Evolutionary conservation across 192 early-diverging fungal genomes (phyloP).

Genomic region (Obelidium mucronatum): DNA sequence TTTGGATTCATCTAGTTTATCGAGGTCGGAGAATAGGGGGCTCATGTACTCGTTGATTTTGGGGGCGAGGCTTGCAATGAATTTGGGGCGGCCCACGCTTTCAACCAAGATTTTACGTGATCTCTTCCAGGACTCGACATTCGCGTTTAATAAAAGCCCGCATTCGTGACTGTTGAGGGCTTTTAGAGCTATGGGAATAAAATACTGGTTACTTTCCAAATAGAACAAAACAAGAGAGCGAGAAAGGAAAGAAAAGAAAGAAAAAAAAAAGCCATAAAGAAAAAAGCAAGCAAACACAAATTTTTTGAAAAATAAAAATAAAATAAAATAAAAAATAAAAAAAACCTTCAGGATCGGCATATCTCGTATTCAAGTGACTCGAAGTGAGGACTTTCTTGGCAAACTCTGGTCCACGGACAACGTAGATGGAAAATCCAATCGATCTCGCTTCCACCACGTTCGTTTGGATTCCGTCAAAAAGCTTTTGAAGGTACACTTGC

Average conservation of each 20-base stretch:
- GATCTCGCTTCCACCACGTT: slow-evolving; percentile 7
- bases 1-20: neutral
- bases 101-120: neutral
- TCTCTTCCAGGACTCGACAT: neutral
- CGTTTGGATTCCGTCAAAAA: neutral
- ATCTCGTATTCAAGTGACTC: neutral
- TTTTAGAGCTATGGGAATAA: neutral
- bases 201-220: neutral
- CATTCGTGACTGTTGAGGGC: neutral
- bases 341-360: neutral
- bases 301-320: neutral
- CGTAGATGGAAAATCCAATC: neutral
- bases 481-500: neutral
- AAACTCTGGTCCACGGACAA: neutral
- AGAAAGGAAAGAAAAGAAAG: no score
- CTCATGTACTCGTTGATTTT: neutral
- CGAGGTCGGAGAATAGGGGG: neutral
- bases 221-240: no score
- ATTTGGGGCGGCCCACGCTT: neutral
- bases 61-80: neutral
- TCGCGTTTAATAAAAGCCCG: neutral
- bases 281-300: neutral
- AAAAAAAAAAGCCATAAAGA: no score
- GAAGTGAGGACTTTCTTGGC: neutral
- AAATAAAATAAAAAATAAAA: neutral